Percentiles rank a stretch among this genome's conserved stretches.
Evolutionary conservation across 78 protist genomes (phyloP).

Genomic region (Chrysochromulina parva): DNA sequence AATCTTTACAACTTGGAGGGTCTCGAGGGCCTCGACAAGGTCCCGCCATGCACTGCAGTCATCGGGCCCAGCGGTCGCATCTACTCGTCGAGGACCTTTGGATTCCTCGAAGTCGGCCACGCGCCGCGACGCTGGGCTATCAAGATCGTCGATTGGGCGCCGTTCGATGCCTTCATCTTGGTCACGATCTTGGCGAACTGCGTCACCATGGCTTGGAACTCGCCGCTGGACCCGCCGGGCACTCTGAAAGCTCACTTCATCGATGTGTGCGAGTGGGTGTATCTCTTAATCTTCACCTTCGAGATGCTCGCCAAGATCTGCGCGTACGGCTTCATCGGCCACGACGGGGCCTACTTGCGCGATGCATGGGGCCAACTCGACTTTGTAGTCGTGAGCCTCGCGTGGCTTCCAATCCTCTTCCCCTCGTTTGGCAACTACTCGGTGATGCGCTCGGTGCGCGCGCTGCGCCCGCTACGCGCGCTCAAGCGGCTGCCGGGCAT

Average conservation of each 20-base stretch:
- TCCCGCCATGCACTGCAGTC: too few relatives aligned
- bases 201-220: neutral
- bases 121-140: neutral
- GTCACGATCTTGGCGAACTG: slow-evolving; percentile 30
- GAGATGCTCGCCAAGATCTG: slow-evolving; percentile 6
- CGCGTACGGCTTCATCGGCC: neutral
- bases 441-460: slow-evolving; percentile 45
- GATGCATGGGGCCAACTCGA: slow-evolving; percentile 30
- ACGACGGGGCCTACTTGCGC: neutral
- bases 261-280: neutral
- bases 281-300: neutral
- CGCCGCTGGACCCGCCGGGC: neutral
- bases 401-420: neutral
- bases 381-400: neutral
- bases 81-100: too few relatives aligned
- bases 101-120: too few relatives aligned
- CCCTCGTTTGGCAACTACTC: neutral
- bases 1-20: too few relatives aligned
- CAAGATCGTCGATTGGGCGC: neutral
- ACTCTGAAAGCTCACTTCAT: neutral
- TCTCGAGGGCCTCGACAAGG: too few relatives aligned
- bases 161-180: slow-evolving; percentile 33
- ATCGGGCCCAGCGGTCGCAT: too few relatives aligned
- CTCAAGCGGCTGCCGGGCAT: slow-evolving; percentile 40
- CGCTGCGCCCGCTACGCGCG: slow-evolving; percentile 59